phyloP scores from a whole-genome alignment of 768 basidiomycete species.

The Flagelloscypha sp. region DNA sequence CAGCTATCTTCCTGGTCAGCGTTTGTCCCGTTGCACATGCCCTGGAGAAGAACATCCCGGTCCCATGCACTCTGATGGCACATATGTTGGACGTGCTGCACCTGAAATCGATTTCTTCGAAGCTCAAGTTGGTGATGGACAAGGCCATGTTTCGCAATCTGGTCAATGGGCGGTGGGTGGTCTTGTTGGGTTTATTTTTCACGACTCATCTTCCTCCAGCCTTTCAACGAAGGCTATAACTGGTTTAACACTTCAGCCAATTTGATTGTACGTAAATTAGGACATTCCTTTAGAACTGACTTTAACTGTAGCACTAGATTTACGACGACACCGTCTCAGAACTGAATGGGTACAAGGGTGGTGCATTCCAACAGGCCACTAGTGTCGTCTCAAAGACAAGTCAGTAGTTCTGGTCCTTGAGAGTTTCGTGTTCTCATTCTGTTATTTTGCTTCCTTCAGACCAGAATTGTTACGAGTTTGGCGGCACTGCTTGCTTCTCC shows the following conservation, averaged over 20 bases:
- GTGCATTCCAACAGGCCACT: constrained; percentile 32
- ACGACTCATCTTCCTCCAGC: constrained; percentile 16
- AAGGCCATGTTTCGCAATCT: constrained; percentile 40
- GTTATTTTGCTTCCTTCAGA: constrained; percentile 14
- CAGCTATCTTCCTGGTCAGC: constrained; percentile 49
- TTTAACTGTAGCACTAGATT: no score
- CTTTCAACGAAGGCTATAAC: constrained; percentile 37
- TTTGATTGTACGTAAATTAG: constrained; percentile 8
- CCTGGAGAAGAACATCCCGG: constrained; percentile 50
- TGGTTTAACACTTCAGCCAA: constrained; percentile 29
- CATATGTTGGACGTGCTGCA: constrained; percentile 43
- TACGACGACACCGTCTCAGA: constrained; percentile 27
- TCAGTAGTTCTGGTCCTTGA: constrained; percentile 11
- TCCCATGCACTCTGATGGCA: constrained; percentile 36
- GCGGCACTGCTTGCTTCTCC: constrained; percentile 30
- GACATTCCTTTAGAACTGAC: no score
- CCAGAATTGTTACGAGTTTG: constrained; percentile 39
- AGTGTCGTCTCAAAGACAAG: constrained; percentile 24
- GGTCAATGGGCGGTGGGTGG: constrained; percentile 35
- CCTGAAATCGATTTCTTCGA: constrained; percentile 59
- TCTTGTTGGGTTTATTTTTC: constrained; percentile 1
- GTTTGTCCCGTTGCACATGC: constrained; percentile 53
- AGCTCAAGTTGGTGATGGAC: constrained; percentile 26
- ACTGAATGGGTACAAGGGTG: constrained; percentile 38
- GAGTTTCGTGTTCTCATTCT: constrained; percentile 13